A percentile compares a stretch with the other conserved stretches of the same genome.
These are phyloP conservation scores for Fusarium foetens DNA, from an alignment of 2,329 filamentous ascomycete genomes.

Conservation along the genomic window DNA sequence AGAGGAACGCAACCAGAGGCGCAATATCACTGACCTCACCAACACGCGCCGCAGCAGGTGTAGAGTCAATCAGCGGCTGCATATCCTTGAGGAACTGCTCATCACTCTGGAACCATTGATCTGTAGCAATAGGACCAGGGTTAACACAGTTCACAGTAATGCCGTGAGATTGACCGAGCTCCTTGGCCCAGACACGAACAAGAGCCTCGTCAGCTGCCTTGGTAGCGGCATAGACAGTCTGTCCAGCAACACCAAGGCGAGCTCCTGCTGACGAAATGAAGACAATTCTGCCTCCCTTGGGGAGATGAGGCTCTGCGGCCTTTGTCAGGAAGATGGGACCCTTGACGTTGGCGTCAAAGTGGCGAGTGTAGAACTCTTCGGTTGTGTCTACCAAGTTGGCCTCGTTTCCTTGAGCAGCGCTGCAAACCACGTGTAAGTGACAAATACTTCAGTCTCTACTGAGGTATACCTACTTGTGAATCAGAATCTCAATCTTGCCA, in stretches of 20 bases:
- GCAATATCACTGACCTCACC: background rate
- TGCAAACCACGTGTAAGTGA: background rate
- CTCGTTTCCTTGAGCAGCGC: background rate
- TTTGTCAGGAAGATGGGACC: background rate
- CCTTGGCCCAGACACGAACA: background rate
- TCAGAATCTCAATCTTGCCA: background rate
- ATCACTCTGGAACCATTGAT: slow-evolving; percentile 44
- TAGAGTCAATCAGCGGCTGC: background rate
- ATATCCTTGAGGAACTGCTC: slow-evolving; percentile 47
- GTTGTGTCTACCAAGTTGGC: background rate
- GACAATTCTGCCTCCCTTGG: background rate
- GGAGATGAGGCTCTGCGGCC: background rate
- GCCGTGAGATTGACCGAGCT: slow-evolving; percentile 45
- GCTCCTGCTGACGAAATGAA: background rate
- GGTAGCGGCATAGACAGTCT: background rate
- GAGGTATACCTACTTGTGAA: background rate
- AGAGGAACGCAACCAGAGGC: background rate
- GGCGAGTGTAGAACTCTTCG: background rate
- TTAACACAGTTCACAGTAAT: slow-evolving; percentile 49
- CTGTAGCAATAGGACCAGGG: slow-evolving; percentile 44
- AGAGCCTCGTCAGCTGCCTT: background rate
- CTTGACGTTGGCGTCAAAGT: background rate
- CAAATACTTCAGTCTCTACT: no score
- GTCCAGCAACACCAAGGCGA: background rate
- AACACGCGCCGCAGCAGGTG: background rate